Conservation (phyloP, 176 grass and related monocot species). For the Bothriochloa decipiens region DNA sequence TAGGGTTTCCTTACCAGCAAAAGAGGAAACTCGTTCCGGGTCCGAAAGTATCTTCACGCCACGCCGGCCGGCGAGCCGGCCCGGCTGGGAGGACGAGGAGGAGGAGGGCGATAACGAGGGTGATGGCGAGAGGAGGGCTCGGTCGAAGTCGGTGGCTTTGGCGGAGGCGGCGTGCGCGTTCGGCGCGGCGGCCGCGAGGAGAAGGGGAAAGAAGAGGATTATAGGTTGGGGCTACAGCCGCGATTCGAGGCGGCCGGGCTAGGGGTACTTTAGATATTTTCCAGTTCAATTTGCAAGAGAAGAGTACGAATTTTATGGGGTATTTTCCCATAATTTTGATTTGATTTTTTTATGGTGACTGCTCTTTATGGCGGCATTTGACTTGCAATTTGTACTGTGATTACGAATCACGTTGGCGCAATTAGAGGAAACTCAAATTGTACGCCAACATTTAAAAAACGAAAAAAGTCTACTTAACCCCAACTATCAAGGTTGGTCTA, state of each 20-base stretch:
- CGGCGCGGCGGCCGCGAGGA: not conserved
- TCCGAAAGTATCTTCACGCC: not conserved
- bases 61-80: not conserved
- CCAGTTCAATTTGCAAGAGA: too few relatives aligned
- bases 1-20: slow-evolving; percentile 25
- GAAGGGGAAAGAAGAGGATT: not conserved
- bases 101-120: not conserved
- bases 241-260: not conserved
- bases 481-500: too few relatives aligned
- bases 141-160: not conserved
- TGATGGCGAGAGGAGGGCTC: not conserved
- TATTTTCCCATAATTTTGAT: too few relatives aligned
- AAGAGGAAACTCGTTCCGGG: not conserved
- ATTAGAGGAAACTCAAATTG: too few relatives aligned
- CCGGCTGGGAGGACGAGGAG: not conserved
- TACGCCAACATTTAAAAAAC: too few relatives aligned
- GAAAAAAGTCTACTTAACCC: too few relatives aligned
- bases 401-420: too few relatives aligned
- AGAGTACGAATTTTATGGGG: too few relatives aligned
- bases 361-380: too few relatives aligned
- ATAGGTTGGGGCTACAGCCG: not conserved
- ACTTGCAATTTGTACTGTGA: too few relatives aligned
- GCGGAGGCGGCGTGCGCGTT: slow-evolving; percentile 8
- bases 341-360: too few relatives aligned
- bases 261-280: not conserved